Conservation (phyloP, 345 rosid species). For the Citrus inodora region DNA sequence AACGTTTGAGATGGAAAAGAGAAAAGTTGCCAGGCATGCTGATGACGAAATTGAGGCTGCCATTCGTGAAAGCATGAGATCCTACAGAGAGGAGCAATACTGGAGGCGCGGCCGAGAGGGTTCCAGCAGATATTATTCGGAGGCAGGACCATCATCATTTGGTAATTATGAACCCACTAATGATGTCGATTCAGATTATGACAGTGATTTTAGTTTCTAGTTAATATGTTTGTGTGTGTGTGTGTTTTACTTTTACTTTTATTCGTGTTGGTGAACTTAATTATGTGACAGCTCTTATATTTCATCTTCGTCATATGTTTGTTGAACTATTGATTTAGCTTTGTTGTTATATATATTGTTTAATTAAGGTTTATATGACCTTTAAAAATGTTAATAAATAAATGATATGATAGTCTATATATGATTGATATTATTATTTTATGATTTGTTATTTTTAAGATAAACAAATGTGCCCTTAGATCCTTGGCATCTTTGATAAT, state of each 20-base stretch:
- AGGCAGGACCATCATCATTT: neutral
- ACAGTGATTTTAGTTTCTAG: neutral
- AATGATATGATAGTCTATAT: too few species aligned
- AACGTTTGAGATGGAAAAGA: neutral
- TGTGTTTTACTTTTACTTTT: neutral
- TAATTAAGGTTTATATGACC: too few species aligned
- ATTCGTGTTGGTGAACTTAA: neutral
- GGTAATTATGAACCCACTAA: neutral
- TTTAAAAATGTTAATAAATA: too few species aligned
- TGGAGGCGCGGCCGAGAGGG: constrained; percentile 3
- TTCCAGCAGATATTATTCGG: neutral
- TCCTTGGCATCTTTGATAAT: too few species aligned
- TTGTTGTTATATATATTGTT: neutral
- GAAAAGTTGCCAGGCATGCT: neutral
- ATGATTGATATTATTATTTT: too few species aligned
- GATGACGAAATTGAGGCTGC: neutral
- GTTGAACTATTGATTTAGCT: neutral
- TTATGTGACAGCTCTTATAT: neutral
- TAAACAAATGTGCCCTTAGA: too few species aligned
- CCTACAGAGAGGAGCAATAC: neutral
- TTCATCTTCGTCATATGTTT: neutral
- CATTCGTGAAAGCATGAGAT: neutral
- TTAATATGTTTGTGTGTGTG: neutral
- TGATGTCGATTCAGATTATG: neutral
- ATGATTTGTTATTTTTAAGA: too few species aligned